Evolutionary conservation across 1,139 yeast species (phyloP).

Genomic region (Saccharomycopsis phalli): DNA sequence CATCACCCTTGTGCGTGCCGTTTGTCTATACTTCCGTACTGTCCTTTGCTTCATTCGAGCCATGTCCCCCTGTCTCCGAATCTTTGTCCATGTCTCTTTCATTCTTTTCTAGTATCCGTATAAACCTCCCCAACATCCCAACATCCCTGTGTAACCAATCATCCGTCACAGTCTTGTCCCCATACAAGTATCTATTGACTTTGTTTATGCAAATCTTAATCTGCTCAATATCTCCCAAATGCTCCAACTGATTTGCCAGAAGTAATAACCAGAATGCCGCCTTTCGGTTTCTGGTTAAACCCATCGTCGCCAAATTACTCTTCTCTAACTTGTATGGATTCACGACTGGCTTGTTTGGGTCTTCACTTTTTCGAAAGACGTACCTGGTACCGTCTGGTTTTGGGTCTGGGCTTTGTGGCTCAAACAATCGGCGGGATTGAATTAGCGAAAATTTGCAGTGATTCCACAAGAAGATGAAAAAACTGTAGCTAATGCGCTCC

Average conservation of each 20-base stretch:
- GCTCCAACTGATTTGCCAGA: constrained; percentile 68
- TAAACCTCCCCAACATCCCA: constrained; percentile 12
- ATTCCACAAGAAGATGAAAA: constrained; percentile 23
- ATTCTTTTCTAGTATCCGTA: not conserved
- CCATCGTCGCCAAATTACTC: constrained; percentile 35
- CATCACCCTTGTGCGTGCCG: too few relatives aligned
- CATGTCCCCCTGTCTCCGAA: not conserved
- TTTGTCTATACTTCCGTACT: too few relatives aligned
- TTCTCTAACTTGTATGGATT: constrained; percentile 35
- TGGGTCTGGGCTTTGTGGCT: constrained; percentile 22
- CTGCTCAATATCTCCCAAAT: constrained; percentile 11
- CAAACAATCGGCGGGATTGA: constrained; percentile 24
- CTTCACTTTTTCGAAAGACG: constrained; percentile 18
- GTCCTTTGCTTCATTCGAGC: not conserved
- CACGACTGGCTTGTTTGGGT: constrained; percentile 15
- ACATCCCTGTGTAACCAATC: constrained; percentile 12
- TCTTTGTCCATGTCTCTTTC: not conserved
- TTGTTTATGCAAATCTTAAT: constrained; percentile 4
- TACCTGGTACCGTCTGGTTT: constrained; percentile 1
- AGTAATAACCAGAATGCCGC: constrained; percentile 72
- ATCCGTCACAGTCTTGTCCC: not conserved
- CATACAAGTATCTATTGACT: constrained; percentile 6
- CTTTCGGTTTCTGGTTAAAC: constrained; percentile 58
- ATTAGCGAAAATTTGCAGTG: constrained; percentile 10
- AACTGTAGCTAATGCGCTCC: constrained; percentile 42